Evolutionary conservation across 805 yeast species (phyloP).

Genomic region (Saturnispora gosingensis): DNA sequence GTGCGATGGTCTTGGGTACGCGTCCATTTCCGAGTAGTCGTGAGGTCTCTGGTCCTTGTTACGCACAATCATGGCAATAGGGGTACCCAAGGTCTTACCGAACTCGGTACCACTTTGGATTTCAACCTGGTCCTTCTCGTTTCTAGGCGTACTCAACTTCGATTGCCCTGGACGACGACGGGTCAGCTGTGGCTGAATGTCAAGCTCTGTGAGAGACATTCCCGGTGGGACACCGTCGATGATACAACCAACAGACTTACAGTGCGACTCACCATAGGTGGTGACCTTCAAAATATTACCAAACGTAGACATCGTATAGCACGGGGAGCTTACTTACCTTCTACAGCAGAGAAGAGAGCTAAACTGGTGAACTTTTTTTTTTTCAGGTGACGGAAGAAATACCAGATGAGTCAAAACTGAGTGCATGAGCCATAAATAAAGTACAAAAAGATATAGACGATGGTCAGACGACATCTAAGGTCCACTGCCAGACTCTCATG

Average conservation of each 20-base stretch:
- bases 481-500: conserved; percentile 85
- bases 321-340: background rate
- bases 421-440: background rate
- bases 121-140: conserved; percentile 86
- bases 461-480: conserved; percentile 30
- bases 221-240: conserved; percentile 99
- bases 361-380: background rate
- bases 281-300: conserved; percentile 67
- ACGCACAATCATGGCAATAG: conserved; percentile 85
- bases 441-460: background rate
- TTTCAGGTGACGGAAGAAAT: background rate
- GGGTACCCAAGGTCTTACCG: conserved; percentile 88
- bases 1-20: conserved; percentile 95
- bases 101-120: conserved; percentile 93
- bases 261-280: conserved; percentile 97
- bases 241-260: conserved; percentile 95
- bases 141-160: conserved; percentile 85
- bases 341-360: background rate
- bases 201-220: conserved; percentile 70
- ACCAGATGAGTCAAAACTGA: conserved; percentile 5
- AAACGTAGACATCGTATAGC: conserved; percentile 55
- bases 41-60: conserved; percentile 97
- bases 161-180: conserved; percentile 98
- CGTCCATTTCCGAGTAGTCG: conserved; percentile 91
- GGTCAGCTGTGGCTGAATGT: conserved; percentile 90